Percentiles rank a stretch among this genome's conserved stretches.
These are phyloP conservation scores for Cenchrus fungigraminus DNA, from an alignment of 176 grass and related monocot genomes.

Conservation along the genomic window DNA sequence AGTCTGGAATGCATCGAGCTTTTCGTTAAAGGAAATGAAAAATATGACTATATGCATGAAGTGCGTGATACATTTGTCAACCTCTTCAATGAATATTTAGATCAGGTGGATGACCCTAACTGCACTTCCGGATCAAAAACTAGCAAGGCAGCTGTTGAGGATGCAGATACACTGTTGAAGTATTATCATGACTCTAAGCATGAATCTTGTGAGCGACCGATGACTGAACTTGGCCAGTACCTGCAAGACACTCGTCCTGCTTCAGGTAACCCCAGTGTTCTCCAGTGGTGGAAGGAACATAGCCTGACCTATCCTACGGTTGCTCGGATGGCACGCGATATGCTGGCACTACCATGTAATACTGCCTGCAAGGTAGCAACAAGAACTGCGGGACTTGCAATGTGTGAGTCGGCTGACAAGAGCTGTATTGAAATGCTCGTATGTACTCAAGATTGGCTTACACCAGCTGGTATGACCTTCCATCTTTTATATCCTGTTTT, in stretches of 20 bases:
- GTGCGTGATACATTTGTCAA: conserved; percentile 23
- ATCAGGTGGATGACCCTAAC: conserved; percentile 21
- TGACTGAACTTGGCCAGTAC: conserved; percentile 48
- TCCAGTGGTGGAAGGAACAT: conserved; percentile 50
- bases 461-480: conserved; percentile 9
- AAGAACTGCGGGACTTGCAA: conserved; percentile 16
- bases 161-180: not conserved
- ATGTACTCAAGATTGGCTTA: conserved; percentile 40
- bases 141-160: conserved; percentile 19
- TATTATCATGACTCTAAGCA: conserved; percentile 5
- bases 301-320: conserved; percentile 29
- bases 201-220: not conserved
- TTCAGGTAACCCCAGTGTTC: not conserved
- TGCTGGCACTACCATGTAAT: conserved; percentile 37
- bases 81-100: conserved; percentile 29
- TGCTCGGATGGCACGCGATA: conserved; percentile 41
- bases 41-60: conserved; percentile 22
- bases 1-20: conserved; percentile 18
- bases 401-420: not conserved
- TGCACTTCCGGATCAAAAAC: not conserved
- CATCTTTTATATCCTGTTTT: conserved; percentile 10
- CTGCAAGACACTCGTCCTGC: conserved; percentile 22
- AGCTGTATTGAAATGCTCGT: not conserved
- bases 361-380: conserved; percentile 23
- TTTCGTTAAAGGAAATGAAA: not conserved